A percentile compares a stretch with the other conserved stretches of the same genome.
Conservation (phyloP, 1,284 basidiomycete genomes). For the Tranzscheliella williamsii region DNA sequence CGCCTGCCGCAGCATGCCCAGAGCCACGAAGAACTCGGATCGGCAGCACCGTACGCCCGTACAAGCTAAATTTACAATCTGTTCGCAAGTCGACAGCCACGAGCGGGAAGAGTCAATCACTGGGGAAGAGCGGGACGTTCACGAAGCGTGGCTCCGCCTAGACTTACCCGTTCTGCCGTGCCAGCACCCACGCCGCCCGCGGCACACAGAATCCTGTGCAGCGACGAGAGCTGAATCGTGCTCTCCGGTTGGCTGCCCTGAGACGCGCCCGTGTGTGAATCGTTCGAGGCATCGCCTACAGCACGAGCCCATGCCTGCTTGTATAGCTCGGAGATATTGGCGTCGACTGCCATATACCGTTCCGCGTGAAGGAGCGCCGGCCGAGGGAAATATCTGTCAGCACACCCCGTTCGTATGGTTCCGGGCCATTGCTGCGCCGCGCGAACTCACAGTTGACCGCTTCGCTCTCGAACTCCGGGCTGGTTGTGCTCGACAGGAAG, state of each 20-base stretch:
- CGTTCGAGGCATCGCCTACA: neutral
- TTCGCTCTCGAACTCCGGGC: constrained; percentile 10
- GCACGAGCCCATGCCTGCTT: neutral
- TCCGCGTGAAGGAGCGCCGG: no score
- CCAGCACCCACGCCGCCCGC: neutral
- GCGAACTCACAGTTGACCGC: constrained; percentile 18
- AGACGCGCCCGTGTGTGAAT: neutral
- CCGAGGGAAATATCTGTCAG: no score
- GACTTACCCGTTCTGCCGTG: neutral
- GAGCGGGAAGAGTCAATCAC: no score
- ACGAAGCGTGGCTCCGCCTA: no score
- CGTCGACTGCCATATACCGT: neutral
- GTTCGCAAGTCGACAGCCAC: no score
- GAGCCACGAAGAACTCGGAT: constrained; percentile 22
- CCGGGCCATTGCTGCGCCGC: no score
- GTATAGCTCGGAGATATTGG: neutral
- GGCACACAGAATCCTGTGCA: neutral
- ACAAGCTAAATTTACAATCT: constrained; percentile 29
- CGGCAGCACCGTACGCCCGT: constrained; percentile 23
- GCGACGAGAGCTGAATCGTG: neutral
- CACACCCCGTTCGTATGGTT: no score
- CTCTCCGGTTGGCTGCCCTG: neutral
- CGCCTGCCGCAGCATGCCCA: constrained; percentile 15
- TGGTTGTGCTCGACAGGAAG: constrained; percentile 13
- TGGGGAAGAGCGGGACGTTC: no score